These are phyloP conservation scores for Myxozyma vanderwaltii DNA, from an alignment of 805 yeast species.

Conservation along the genomic window DNA sequence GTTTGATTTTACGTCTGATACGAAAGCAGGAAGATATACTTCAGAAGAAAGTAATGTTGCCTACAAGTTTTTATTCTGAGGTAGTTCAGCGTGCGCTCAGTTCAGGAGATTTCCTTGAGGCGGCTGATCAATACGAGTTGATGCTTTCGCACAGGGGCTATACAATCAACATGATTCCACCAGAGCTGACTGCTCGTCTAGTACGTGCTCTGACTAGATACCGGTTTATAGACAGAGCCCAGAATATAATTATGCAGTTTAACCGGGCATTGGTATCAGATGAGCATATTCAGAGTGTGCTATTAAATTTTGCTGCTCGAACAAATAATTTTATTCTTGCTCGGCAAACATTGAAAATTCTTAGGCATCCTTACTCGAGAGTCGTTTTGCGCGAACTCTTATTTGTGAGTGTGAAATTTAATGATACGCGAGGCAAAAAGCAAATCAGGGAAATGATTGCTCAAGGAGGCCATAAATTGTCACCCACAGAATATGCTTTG, in stretches of 20 bases:
- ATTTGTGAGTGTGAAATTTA: conserved; percentile 3
- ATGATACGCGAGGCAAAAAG: neutral
- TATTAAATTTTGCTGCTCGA: conserved; percentile 24
- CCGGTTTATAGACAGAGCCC: conserved; percentile 3
- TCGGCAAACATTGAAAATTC: conserved; percentile 5
- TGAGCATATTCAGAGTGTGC: conserved; percentile 13
- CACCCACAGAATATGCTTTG: conserved; percentile 19
- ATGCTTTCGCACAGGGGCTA: conserved; percentile 6
- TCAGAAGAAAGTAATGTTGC: neutral
- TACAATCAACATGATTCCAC: conserved; percentile 16
- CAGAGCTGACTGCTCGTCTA: conserved; percentile 14
- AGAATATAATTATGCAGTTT: conserved; percentile 11
- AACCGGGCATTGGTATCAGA: conserved; percentile 6
- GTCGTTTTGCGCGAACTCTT: conserved; percentile 14
- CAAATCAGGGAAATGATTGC: conserved; percentile 1
- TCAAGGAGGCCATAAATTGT: neutral
- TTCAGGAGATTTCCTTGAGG: conserved; percentile 11
- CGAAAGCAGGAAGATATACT: neutral
- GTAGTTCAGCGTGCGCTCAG: conserved; percentile 7
- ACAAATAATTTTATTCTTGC: conserved; percentile 16
- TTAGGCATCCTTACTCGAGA: conserved; percentile 15
- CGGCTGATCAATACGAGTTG: conserved; percentile 4
- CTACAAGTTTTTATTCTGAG: conserved; percentile 9
- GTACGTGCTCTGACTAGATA: conserved; percentile 9
- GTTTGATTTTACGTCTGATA: neutral